Percentiles rank a stretch among this genome's conserved stretches.
These are phyloP conservation scores for Benincasa hispida DNA, from an alignment of 306 rosid species.

Conservation along the genomic window DNA sequence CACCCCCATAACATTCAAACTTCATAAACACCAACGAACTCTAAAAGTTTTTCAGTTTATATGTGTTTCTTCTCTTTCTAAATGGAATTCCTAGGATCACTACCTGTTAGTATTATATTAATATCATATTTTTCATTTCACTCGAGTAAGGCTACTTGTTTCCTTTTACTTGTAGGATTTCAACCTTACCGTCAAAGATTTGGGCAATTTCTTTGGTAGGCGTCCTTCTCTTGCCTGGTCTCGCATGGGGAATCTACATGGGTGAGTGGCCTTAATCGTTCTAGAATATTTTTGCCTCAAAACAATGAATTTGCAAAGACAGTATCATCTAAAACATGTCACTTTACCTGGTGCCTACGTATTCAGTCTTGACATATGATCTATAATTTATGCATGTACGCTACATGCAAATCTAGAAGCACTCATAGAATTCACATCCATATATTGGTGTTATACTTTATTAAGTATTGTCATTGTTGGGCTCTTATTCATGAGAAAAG, in stretches of 20 bases:
- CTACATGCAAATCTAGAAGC: not conserved
- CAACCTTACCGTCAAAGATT: no score
- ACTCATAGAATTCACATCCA: not conserved
- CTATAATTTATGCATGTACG: not conserved
- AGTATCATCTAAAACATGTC: not conserved
- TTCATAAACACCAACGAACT: no score
- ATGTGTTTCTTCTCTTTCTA: no score
- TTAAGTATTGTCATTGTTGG: not conserved
- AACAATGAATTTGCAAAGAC: no score
- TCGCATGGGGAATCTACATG: no score
- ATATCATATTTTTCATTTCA: not conserved
- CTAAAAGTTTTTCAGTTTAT: no score
- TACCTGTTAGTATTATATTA: not conserved
- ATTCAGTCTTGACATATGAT: not conserved
- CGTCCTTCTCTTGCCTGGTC: no score
- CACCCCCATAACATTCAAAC: no score
- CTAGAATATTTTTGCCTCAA: no score
- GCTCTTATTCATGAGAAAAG: not conserved
- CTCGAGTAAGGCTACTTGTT: not conserved
- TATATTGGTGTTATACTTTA: not conserved
- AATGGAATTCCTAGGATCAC: no score
- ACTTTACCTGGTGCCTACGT: not conserved
- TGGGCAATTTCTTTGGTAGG: no score
- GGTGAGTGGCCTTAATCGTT: no score
- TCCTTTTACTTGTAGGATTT: conserved; percentile 29